Evolutionary conservation across 768 basidiomycete species (phyloP), one percentile per base, ranked within the genome.

Genomic region (Boletellus ananas): DNA sequence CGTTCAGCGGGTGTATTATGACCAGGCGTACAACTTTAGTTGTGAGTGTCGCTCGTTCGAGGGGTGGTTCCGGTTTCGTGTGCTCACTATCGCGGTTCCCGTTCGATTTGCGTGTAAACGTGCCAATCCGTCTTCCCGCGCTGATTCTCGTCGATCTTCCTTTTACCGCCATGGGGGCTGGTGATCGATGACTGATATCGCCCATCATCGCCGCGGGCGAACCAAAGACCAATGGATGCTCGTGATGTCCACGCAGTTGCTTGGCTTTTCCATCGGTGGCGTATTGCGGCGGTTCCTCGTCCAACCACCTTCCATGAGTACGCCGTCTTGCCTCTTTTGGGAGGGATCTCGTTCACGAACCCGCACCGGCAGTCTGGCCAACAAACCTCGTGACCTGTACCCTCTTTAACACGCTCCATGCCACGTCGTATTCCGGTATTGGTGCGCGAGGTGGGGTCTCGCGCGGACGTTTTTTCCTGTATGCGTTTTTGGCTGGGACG

Each of bases 321-420:
- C 38, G 72, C 64, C 29, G 10, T 33, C 9, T 36, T 23, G 2
- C 25, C 35, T 34, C 13, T 27, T 17, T 29, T 1, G 27, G 16
- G 1, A 13, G 18, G 25, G 7, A 4, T 2, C n/a, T 36, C 27
- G 11, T 39, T 51, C 23, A 59, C 43, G 0, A 1, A 16, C 13
- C 73, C 69, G 0, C 73, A 77, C 44, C 74, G 74, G 17, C 48
- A 82, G 84, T 89, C 38, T 89, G 87, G 87, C 87, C 87, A 1
- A 76, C 78, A 49, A 81, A 82, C 35, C 72, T 89, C 5, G 87
- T 88, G 12, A 72, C 77, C 0, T 86, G 85, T 57, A 82, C 84
- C 3, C 59, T 88, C 3, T 87, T 85, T 65, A 88, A 89, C 55
- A 89, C 86, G 1, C 74, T 89, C 8, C 87, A 89, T 62, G 79